Conservation (phyloP, 2,329 filamentous ascomycete genomes). For the Fusarium caatingaense region DNA sequence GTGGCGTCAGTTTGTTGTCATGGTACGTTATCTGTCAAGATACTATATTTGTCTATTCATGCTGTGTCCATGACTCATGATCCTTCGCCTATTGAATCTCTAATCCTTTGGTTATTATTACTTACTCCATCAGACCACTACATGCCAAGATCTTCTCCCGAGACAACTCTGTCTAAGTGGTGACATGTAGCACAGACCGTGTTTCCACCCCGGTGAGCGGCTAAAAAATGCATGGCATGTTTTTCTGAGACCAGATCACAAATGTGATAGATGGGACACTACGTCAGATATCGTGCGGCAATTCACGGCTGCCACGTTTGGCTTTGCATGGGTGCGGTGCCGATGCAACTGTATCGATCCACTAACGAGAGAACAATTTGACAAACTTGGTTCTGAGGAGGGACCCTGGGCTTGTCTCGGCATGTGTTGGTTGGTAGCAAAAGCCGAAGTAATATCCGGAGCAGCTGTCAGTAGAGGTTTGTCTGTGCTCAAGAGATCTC, state of each 20-base stretch:
- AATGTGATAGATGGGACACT: conserved; percentile 5
- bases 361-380: background rate
- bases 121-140: background rate
- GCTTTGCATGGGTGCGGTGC: background rate
- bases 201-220: conserved; percentile 29
- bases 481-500: background rate
- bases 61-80: background rate
- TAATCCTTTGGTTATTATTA: background rate
- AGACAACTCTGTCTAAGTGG: background rate
- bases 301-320: conserved; percentile 9
- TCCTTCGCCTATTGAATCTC: background rate
- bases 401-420: background rate
- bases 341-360: background rate
- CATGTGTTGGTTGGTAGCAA: background rate
- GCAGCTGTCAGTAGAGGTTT: no score
- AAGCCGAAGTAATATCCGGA: background rate
- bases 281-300: background rate
- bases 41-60: background rate
- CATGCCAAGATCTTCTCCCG: background rate
- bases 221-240: conserved; percentile 2
- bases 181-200: conserved; percentile 13
- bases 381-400: background rate
- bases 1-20: background rate
- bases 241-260: background rate
- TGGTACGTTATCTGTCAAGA: background rate